phyloP scores from a whole-genome alignment of 2,329 filamentous ascomycete genomes.

The Botrytis hyacinthi region DNA sequence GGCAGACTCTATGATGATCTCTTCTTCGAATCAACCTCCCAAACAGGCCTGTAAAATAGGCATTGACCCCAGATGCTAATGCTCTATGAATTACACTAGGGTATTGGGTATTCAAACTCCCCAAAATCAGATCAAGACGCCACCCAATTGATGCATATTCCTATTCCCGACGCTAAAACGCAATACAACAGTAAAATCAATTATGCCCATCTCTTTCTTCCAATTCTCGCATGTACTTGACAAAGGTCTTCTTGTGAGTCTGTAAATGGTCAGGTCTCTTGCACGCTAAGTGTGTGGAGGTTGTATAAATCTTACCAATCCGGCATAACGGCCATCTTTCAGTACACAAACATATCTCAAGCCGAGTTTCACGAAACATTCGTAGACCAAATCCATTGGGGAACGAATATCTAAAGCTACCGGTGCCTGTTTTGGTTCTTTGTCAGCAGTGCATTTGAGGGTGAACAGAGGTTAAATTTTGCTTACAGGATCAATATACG shows the following conservation, averaged over 20 bases:
- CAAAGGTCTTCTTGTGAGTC: conserved; percentile 95
- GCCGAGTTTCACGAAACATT: conserved; percentile 93
- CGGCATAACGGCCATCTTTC: conserved; percentile 78
- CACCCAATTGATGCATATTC: conserved; percentile 16
- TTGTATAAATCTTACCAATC: conserved; percentile 59
- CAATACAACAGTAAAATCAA: conserved; percentile 15
- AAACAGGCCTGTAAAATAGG: neutral
- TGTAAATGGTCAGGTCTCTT: conserved; percentile 38
- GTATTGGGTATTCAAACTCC: conserved; percentile 22
- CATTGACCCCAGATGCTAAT: conserved; percentile 16
- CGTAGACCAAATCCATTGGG: conserved; percentile 92
- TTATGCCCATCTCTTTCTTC: conserved; percentile 51
- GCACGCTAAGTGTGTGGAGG: conserved; percentile 3
- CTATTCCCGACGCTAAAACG: conserved; percentile 11
- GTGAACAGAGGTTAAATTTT: neutral
- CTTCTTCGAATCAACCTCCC: neutral
- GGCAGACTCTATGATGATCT: conserved; percentile 8
- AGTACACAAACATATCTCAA: conserved; percentile 89
- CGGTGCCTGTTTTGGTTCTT: conserved; percentile 58
- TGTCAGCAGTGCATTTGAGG: conserved; percentile 2
- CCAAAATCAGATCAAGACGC: conserved; percentile 20
- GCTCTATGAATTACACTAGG: conserved; percentile 20
- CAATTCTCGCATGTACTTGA: conserved; percentile 85
- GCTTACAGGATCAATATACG: conserved; percentile 81
- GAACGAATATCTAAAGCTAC: conserved; percentile 84